Percentiles rank a stretch among this genome's conserved stretches.
Conservation (phyloP, 139 green algal species). For the Penium margaritaceum region DNA sequence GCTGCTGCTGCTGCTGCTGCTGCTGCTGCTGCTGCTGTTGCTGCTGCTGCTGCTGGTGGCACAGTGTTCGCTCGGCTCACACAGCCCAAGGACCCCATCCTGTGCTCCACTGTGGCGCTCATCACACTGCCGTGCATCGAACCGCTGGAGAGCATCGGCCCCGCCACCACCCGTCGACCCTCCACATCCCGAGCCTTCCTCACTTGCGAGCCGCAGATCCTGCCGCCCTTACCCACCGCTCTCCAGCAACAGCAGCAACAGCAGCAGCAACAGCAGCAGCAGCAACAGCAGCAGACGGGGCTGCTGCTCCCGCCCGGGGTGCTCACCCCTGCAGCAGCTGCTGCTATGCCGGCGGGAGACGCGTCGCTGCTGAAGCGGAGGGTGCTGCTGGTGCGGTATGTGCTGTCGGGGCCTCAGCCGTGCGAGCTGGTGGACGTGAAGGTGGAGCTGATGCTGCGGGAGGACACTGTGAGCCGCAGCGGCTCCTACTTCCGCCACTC, state of each 20-base stretch:
- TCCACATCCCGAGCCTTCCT: too few relatives aligned
- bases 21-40: too few relatives aligned
- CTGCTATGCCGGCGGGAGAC: too few relatives aligned
- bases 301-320: too few relatives aligned
- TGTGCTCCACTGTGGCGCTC: constrained; percentile 16
- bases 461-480: constrained; percentile 22
- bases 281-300: neutral
- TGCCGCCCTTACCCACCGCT: constrained; percentile 3
- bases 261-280: neutral
- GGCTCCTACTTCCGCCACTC: constrained; percentile 20
- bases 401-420: constrained; percentile 30
- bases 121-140: constrained; percentile 17
- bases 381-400: constrained; percentile 29
- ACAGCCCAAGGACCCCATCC: constrained; percentile 17
- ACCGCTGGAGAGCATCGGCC: too few relatives aligned
- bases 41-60: neutral
- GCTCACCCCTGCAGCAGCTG: too few relatives aligned
- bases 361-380: too few relatives aligned
- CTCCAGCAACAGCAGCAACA: neutral
- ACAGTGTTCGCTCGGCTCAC: constrained; percentile 36
- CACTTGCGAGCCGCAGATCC: too few relatives aligned
- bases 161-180: too few relatives aligned
- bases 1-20: too few relatives aligned
- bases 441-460: constrained; percentile 33
- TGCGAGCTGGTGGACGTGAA: constrained; percentile 44